These are phyloP conservation scores for Rickenella mellea DNA, from an alignment of 768 basidiomycete species.

Conservation along the genomic window DNA sequence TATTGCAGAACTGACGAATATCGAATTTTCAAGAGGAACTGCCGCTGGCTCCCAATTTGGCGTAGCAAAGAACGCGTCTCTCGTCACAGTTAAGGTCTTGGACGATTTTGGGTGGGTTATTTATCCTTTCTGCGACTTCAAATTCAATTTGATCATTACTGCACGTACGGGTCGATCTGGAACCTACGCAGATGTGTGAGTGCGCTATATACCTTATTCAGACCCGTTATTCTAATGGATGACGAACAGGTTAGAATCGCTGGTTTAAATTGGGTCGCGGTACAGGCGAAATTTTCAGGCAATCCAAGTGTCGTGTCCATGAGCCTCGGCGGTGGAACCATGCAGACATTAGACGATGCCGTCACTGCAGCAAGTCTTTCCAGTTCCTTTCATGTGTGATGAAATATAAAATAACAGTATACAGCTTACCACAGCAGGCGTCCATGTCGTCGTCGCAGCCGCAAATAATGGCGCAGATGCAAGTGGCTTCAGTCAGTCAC, in stretches of 20 bases:
- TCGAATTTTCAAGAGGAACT: conserved; percentile 20
- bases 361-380: conserved; percentile 13
- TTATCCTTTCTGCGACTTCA: background rate
- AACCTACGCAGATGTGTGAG: conserved; percentile 5
- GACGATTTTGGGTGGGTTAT: conserved; percentile 21
- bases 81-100: conserved; percentile 35
- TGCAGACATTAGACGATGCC: conserved; percentile 22
- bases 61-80: conserved; percentile 23
- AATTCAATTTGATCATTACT: background rate
- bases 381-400: background rate
- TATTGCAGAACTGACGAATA: background rate
- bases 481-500: conserved; percentile 23
- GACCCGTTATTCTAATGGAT: background rate
- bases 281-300: conserved; percentile 10
- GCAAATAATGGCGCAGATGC: conserved; percentile 27
- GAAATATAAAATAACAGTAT: conserved; percentile 6
- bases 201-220: background rate
- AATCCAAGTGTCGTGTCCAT: conserved; percentile 25
- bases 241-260: conserved; percentile 15
- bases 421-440: conserved; percentile 20
- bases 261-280: conserved; percentile 23
- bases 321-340: conserved; percentile 25
- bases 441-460: conserved; percentile 26
- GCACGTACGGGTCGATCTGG: conserved; percentile 3
- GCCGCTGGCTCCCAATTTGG: conserved; percentile 25